These are phyloP conservation scores for Tremella fuciformis DNA, from an alignment of 768 basidiomycete genomes.

Conservation along the genomic window DNA sequence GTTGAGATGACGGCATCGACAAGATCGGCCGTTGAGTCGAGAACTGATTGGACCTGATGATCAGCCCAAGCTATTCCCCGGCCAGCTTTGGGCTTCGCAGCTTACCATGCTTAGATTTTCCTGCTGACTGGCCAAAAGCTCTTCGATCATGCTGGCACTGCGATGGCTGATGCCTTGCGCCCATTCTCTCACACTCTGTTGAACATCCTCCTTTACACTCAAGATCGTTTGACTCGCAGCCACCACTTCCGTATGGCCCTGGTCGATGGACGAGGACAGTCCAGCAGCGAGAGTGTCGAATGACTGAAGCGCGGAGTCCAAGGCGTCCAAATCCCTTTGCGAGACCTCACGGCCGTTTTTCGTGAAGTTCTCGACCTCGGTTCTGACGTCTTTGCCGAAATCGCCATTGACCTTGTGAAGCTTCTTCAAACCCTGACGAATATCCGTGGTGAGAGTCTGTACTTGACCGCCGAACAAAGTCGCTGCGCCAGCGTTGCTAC, in stretches of 20 bases:
- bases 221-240: conserved; percentile 22
- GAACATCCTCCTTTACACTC: conserved; percentile 28
- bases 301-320: conserved; percentile 31
- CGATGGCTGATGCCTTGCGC: conserved; percentile 31
- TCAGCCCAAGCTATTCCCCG: conserved; percentile 4
- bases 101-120: conserved; percentile 41
- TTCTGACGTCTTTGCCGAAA: conserved; percentile 59
- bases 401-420: conserved; percentile 63
- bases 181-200: conserved; percentile 35
- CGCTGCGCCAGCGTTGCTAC: conserved; percentile 66
- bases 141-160: conserved; percentile 34
- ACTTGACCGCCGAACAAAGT: conserved; percentile 63
- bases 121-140: conserved; percentile 37
- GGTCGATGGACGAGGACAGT: conserved; percentile 28
- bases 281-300: conserved; percentile 30
- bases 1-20: conserved; percentile 64
- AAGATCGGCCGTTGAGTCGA: conserved; percentile 62
- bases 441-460: conserved; percentile 57
- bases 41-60: conserved; percentile 51
- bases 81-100: not conserved
- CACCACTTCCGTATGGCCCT: conserved; percentile 25
- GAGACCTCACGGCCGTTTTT: conserved; percentile 17
- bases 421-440: conserved; percentile 63
- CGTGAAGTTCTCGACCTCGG: conserved; percentile 58
- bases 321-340: conserved; percentile 20